phyloP scores from a whole-genome alignment of 129 eudicot species.

The Lactuca sativa region DNA sequence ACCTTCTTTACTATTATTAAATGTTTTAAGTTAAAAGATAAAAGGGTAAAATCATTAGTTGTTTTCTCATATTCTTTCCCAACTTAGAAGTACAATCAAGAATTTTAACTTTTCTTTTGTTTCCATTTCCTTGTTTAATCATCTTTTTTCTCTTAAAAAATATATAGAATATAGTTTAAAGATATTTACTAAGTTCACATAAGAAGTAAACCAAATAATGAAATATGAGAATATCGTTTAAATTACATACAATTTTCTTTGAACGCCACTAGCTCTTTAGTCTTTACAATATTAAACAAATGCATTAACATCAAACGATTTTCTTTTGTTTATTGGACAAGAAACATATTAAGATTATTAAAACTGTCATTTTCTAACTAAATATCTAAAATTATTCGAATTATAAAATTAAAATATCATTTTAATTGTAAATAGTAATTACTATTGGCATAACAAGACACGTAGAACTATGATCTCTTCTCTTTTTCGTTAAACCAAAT shows the following conservation, averaged over 20 bases:
- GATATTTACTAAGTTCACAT: not conserved
- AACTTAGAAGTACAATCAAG: not conserved
- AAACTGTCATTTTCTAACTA: not conserved
- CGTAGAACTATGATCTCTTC: not conserved
- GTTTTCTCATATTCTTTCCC: not conserved
- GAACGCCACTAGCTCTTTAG: not conserved
- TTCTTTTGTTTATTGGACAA: no score
- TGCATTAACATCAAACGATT: not conserved
- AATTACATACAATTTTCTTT: not conserved
- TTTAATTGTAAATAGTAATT: not conserved
- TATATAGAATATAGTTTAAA: not conserved
- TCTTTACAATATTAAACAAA: conserved; percentile 5
- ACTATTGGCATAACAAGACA: not conserved
- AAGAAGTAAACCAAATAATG: not conserved
- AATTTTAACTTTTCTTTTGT: not conserved
- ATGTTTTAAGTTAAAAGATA: no score
- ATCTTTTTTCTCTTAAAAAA: not conserved
- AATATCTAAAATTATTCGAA: not conserved
- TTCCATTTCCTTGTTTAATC: not conserved
- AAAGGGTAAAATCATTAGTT: no score
- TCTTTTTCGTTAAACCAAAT: not conserved
- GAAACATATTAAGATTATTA: not conserved
- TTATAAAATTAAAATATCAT: no score
- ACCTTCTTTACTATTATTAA: not conserved
- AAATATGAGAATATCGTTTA: not conserved